Base-by-base conservation (phyloP, 2,329 filamentous ascomycete genomes). In the Emmonsia crescens region DNA sequence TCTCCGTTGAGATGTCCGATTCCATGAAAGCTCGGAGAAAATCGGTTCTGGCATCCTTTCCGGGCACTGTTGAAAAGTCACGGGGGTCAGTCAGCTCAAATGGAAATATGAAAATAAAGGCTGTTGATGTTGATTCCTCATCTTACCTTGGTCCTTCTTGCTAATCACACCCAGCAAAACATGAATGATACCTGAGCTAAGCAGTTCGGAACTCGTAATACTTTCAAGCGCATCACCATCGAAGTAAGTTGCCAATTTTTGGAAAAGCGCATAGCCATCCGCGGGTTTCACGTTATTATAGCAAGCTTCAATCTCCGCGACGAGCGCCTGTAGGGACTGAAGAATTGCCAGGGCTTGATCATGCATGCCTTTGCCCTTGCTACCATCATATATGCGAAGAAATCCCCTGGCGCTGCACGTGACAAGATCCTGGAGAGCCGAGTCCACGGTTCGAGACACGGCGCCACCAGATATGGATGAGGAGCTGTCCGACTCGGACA, bases 11-110 rank as follows among this genome's bases (percentile, higher is more conserved):
- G 24, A 57, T 57, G 40, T 80, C 82, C 52, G 85, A 82, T 55
- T 88, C 85, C 91, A 97, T 96, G 76, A 99, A 99, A 3, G 93
- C 87, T 70, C 95, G 87, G 14, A 97, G 80, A 72, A 99, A 97
- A 19, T 89, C 86, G 2, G 89, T 85, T 66, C 91, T 87, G 49
- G 92, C 90, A 63, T 87, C 68, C 27, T 57, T 60, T 59, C 44
- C 60, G 16, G 42, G 19, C 2, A 5, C 60, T 62, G 36, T 33
- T 44, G 44, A 48, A 19, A 24, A n/a, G 10, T 36, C n/a, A 8
- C 33, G 29, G 14, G 46, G 44, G n/a, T n/a, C n/a, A n/a, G 19
- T 31, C 33, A 44, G 4, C 46, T 64, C 24, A 63, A 42, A 59
- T 24, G 54, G 55, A 55, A 10, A 6, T 36, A 27, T 33, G 46